phyloP scores from a whole-genome alignment of 345 rosid genomes.

The Ceriops decandra region DNA sequence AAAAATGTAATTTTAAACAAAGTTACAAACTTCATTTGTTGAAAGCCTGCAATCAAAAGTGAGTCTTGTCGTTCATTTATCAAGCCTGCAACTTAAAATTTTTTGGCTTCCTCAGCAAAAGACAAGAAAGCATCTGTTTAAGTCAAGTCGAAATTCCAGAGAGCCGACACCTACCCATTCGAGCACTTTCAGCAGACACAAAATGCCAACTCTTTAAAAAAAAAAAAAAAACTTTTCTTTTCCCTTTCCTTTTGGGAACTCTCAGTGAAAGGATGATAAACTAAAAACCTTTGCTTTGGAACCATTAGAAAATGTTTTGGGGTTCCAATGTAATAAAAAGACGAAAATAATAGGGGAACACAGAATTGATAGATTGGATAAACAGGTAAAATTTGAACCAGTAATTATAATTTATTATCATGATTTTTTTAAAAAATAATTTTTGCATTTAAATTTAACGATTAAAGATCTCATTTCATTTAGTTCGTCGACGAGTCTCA shows the following conservation, averaged over 20 bases:
- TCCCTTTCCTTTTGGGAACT: not conserved
- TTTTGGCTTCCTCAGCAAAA: not conserved
- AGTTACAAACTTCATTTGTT: not conserved
- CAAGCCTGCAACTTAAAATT: not conserved
- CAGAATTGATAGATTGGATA: too few relatives aligned
- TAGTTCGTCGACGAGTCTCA: too few relatives aligned
- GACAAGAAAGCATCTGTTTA: not conserved
- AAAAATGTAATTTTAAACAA: not conserved
- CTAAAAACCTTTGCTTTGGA: slow-evolving; percentile 2
- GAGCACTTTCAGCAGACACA: not conserved
- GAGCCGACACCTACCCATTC: not conserved
- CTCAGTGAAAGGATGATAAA: not conserved
- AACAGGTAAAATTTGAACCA: too few relatives aligned
- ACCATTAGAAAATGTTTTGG: slow-evolving; percentile 3
- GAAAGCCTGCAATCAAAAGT: not conserved
- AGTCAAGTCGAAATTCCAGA: not conserved
- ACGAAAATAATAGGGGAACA: too few relatives aligned
- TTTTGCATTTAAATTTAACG: too few relatives aligned
- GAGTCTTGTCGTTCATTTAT: not conserved
- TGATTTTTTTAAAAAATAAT: too few relatives aligned
- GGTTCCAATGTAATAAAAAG: not conserved
- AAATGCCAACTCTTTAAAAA: too few relatives aligned
- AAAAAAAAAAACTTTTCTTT: not conserved
- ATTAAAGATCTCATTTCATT: too few relatives aligned
- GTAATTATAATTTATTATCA: too few relatives aligned